Percentiles rank a stretch among this genome's conserved stretches.
These are phyloP conservation scores for Jatropha multifida DNA, from an alignment of 441 rosid genomes.

Conservation along the genomic window DNA sequence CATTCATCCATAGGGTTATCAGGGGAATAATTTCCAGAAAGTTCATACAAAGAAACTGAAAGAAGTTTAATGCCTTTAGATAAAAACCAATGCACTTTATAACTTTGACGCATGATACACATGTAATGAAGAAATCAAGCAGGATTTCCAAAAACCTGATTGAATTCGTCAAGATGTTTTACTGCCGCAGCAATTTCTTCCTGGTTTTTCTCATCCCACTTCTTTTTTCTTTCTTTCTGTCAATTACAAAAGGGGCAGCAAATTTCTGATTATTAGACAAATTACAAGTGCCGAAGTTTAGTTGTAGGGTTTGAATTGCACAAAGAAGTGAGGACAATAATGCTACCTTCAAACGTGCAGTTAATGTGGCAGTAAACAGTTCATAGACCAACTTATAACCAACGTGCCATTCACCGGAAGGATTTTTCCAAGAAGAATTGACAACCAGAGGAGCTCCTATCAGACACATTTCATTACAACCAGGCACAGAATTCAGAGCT, in stretches of 20 bases:
- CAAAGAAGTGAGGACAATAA: background rate
- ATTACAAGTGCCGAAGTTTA: conserved; percentile 8
- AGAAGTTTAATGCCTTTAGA: background rate
- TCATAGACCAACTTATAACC: conserved; percentile 86
- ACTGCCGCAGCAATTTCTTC: conserved; percentile 89
- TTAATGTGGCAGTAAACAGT: conserved; percentile 67
- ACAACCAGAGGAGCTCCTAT: conserved; percentile 69
- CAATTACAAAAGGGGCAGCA: conserved; percentile 2
- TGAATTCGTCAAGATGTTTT: conserved; percentile 70
- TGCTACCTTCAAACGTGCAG: conserved; percentile 85
- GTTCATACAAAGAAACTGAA: background rate
- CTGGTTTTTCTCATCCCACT: conserved; percentile 87
- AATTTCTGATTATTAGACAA: conserved; percentile 1
- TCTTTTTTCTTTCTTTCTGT: conserved; percentile 86
- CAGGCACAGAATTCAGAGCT: background rate
- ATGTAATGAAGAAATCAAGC: conserved; percentile 5
- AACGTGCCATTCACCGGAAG: conserved; percentile 94
- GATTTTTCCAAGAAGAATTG: conserved; percentile 93
- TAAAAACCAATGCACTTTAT: background rate
- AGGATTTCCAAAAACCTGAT: conserved; percentile 55
- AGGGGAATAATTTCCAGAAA: background rate
- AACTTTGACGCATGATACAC: background rate
- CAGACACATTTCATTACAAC: conserved; percentile 2
- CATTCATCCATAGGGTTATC: background rate
- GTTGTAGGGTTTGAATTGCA: conserved; percentile 13